These are phyloP conservation scores for Sarocladium brachiariae DNA, from an alignment of 2,329 filamentous ascomycete genomes.

Conservation along the genomic window DNA sequence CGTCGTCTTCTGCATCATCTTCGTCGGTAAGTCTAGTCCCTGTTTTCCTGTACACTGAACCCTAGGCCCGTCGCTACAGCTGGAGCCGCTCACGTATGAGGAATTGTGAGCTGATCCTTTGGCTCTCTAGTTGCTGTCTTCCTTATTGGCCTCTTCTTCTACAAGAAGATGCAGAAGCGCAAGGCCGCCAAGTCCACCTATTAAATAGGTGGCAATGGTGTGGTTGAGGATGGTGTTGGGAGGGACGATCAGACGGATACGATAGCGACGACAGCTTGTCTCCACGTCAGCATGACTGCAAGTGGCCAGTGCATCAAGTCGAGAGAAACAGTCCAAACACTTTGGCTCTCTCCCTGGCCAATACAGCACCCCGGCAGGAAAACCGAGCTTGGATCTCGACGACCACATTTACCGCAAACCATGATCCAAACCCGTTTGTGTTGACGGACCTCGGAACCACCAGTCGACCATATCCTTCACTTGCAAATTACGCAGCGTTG, in stretches of 20 bases:
- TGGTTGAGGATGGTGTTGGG: conserved; percentile 12
- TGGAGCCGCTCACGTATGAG: not conserved
- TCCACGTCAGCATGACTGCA: not conserved
- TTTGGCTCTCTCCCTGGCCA: no score
- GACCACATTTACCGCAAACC: no score
- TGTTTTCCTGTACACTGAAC: no score
- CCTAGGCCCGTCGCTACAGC: no score
- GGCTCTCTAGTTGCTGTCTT: conserved; percentile 24
- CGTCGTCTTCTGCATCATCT: conserved; percentile 37
- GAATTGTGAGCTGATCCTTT: not conserved
- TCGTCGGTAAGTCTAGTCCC: conserved; percentile 25
- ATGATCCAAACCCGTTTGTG: no score
- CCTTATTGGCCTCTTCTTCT: conserved; percentile 24
- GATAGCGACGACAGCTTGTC: not conserved
- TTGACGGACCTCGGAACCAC: no score
- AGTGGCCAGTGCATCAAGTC: not conserved
- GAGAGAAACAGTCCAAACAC: not conserved
- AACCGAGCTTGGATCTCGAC: no score
- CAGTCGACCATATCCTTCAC: no score
- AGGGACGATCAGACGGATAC: conserved; percentile 12
- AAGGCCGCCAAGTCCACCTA: conserved; percentile 25
- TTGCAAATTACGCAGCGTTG: no score
- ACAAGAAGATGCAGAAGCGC: conserved; percentile 25
- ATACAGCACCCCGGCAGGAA: no score
- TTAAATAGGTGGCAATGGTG: conserved; percentile 18